A percentile compares a stretch with the other conserved stretches of the same genome.
Conservation (phyloP, 192 early-diverging fungal genomes). For the Coemansia sp. region DNA sequence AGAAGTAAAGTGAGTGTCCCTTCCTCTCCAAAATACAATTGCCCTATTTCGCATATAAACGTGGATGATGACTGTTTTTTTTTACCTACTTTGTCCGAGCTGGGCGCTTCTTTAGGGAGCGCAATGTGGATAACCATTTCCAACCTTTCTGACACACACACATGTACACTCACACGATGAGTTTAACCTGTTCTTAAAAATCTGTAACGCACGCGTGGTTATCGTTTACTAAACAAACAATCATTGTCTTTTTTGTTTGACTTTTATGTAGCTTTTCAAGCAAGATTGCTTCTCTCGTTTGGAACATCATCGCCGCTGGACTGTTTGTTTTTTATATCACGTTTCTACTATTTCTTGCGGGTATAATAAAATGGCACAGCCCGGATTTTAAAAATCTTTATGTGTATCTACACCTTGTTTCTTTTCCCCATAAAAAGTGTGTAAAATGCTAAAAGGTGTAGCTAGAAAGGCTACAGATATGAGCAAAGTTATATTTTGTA, state of each 20-base stretch:
- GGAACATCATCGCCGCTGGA: slow-evolving; percentile 3
- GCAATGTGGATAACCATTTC: slow-evolving; percentile 8
- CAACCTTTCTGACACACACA: slow-evolving; percentile 12
- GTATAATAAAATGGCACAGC: slow-evolving; percentile 8
- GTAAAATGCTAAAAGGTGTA: not conserved
- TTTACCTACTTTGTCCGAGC: slow-evolving; percentile 8
- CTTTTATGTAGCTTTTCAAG: slow-evolving; percentile 4
- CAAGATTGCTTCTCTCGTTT: slow-evolving; percentile 2
- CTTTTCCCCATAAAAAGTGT: slow-evolving; percentile 1
- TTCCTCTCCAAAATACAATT: slow-evolving; percentile 6
- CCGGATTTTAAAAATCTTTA: slow-evolving; percentile 1
- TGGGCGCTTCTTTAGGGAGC: slow-evolving; percentile 7
- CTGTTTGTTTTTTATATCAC: slow-evolving; percentile 9
- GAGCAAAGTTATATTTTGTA: not conserved
- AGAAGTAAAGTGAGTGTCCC: slow-evolving; percentile 70
- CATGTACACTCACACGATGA: too few relatives aligned
- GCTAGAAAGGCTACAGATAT: not conserved
- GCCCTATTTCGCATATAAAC: not conserved
- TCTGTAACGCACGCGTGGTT: too few relatives aligned
- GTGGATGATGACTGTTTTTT: not conserved
- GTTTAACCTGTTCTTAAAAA: too few relatives aligned
- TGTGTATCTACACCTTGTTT: not conserved
- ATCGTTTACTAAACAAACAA: too few relatives aligned
- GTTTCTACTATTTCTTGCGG: slow-evolving; percentile 2
- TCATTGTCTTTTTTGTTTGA: too few relatives aligned